Base-by-base conservation (phyloP, 2,329 filamentous ascomycete species). In the Botrytis fragariae region DNA sequence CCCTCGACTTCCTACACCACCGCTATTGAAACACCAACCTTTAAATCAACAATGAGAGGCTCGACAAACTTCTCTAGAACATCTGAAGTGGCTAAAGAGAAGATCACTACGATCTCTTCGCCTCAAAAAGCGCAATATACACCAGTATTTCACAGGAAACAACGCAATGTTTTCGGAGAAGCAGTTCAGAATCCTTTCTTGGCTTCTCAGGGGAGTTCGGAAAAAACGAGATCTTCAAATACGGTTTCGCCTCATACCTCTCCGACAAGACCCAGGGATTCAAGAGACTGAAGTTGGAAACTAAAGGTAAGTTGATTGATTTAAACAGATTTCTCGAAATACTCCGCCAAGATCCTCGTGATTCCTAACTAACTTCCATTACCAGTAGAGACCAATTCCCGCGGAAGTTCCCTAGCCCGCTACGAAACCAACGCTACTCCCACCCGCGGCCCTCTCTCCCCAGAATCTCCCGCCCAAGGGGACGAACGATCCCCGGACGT, bases 161-260 rank as follows among this genome's bases (percentile, higher is more conserved):
- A 74, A 61, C 72, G 67, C 32, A 74, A 45, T 7, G 0, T 73
- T 29, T 74, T 74, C 35, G 71, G 71, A n/a, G 71, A 71, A n/a
- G 35, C 51, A 32, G 22, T 70, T 39, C 54, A 61, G n/a, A 74
- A 74, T 45, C 69, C 74, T 12, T 73, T 73, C 37, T 39, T 72
- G 32, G 16, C 9, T 32, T 60, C 63, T 12, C 63, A 60, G 3
- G 48, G 22, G n/a, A 48, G 63, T 7, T 45, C 51, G 1, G 63
- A 35, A 48, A 59, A 57, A 45, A 61, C 65, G 16, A 69, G n/a
- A 29, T 69, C 29, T 29, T 72, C 71, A 1, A 45, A 35, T 35
- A 45, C 71, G 32, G 57, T 72, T 14, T 72, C 71, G 35, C 71
- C 71, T 32, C 51, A 44, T 32, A 69, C 71, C 60, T 72, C 63